Base-by-base conservation (phyloP, 2,329 filamentous ascomycete species). In the Lasiodiplodia sp. region DNA sequence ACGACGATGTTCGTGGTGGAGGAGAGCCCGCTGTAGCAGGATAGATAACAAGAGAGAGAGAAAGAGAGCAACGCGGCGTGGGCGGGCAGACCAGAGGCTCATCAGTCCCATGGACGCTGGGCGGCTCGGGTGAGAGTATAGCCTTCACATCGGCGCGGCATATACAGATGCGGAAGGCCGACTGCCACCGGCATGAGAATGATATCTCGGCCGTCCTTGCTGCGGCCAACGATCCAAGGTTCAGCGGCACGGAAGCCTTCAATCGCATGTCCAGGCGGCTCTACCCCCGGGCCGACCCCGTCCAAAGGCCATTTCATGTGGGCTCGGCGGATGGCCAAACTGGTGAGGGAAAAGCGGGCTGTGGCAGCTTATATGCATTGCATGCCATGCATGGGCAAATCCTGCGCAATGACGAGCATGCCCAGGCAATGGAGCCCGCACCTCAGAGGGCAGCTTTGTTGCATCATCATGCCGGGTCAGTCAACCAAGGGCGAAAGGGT, bases 131-230 rank as follows among this genome's bases (percentile, higher is more conserved):
- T 37, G 16, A 52, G n/a, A 38, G 12, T 23, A 18, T 8, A 53
- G 28, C 31, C 58, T 31, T n/a, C 11, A 77, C 10, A 78, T 82
- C 44, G 82, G 79, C 56, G 81, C 84, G 71, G 83, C 82, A 67
- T 40, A 14, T 18, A 47, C 52, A 63, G 40, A 68, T 37, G 38
- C 66, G 66, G 55, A 60, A 68, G 55, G 55, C 66, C 34, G 40
- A 60, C 3, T n/a, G 25, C 52, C 66, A 60, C 25, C 85, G 81
- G 80, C 76, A 82, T 67, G 73, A 74, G 56, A 74, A 73, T 1
- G 83, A 78, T 76, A 67, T 58, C 55, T 38, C 23, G n/a, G 55
- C 55, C n/a, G 23, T 12, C 34, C 34, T 14, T 12, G 37, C 69
- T 3, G 8, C 31, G n/a, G 44, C 14, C 60, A 52, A 12, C 31